phyloP scores from a whole-genome alignment of 1,284 basidiomycete species.

The Melanopsichium pennsylvanicum region DNA sequence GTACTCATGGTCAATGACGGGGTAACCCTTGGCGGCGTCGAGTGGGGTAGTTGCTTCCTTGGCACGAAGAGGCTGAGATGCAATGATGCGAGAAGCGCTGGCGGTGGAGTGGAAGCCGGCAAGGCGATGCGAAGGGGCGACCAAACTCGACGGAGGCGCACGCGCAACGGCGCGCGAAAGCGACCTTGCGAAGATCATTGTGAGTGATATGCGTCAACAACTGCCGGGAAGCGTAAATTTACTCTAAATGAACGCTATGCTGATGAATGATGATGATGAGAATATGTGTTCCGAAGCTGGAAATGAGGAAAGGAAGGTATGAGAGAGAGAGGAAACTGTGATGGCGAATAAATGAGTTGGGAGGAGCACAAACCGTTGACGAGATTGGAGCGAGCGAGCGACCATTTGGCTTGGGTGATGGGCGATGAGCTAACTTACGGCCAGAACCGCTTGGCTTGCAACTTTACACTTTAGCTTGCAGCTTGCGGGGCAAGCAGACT shows the following conservation, averaged over 20 bases:
- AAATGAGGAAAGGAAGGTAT: no score
- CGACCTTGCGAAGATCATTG: conserved; percentile 47
- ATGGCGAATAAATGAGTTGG: no score
- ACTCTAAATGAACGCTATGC: no score
- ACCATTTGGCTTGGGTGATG: no score
- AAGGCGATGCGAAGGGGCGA: conserved; percentile 35
- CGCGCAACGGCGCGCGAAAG: conserved; percentile 51
- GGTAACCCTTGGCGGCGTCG: conserved; percentile 74
- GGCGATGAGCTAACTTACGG: conserved; percentile 1
- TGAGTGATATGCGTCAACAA: conserved; percentile 4
- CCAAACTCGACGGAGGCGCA: conserved; percentile 41
- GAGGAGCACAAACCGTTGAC: no score
- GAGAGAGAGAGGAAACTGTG: no score
- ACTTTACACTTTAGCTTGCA: no score
- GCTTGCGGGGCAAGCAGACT: conserved; percentile 36
- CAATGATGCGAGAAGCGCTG: conserved; percentile 71
- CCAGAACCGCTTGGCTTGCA: conserved; percentile 5
- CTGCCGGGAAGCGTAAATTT: no score
- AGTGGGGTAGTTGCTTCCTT: conserved; percentile 74
- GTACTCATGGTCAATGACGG: conserved; percentile 87
- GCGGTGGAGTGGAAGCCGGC: conserved; percentile 58
- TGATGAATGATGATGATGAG: no score
- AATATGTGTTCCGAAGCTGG: no score
- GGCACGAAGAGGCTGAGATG: conserved; percentile 80
- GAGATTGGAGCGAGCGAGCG: no score